Conservation (phyloP, 1,139 yeast species). For the Pichia sp. region DNA sequence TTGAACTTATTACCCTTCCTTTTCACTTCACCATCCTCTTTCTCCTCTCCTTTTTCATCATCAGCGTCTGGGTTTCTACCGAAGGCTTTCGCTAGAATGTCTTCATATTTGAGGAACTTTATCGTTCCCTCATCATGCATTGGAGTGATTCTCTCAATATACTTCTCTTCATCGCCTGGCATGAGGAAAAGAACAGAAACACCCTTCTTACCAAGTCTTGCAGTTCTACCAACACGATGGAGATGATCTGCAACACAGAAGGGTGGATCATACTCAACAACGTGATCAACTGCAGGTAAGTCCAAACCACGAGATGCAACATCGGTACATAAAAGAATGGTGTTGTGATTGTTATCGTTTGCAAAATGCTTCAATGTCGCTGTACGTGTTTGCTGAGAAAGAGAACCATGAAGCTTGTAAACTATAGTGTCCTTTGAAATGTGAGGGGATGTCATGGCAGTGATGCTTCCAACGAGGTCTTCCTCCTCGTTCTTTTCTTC, state of each 20-base stretch:
- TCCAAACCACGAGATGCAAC: slow-evolving; percentile 98
- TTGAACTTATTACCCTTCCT: slow-evolving; percentile 25
- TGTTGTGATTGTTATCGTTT: slow-evolving; percentile 26
- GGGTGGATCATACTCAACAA: slow-evolving; percentile 91
- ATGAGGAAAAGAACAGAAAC: slow-evolving; percentile 64
- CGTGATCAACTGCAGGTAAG: slow-evolving; percentile 91
- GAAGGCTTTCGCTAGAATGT: slow-evolving; percentile 52
- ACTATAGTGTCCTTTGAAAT: slow-evolving; percentile 39
- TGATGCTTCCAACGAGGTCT: slow-evolving; percentile 20
- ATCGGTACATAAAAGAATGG: slow-evolving; percentile 76
- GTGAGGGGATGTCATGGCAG: slow-evolving; percentile 48
- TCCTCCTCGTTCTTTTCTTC: slow-evolving; percentile 24
- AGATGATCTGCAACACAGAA: slow-evolving; percentile 82
- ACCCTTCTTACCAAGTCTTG: slow-evolving; percentile 91
- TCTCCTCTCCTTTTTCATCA: slow-evolving; percentile 21
- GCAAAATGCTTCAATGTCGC: slow-evolving; percentile 65
- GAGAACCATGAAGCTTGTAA: slow-evolving; percentile 84
- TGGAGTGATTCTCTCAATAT: slow-evolving; percentile 50
- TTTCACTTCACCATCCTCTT: slow-evolving; percentile 25
- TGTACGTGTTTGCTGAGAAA: slow-evolving; percentile 76
- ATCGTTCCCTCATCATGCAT: slow-evolving; percentile 61
- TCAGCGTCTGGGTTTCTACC: slow-evolving; percentile 37
- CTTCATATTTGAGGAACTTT: slow-evolving; percentile 43
- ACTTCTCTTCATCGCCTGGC: slow-evolving; percentile 86
- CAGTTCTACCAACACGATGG: slow-evolving; percentile 96